Conservation (phyloP, 202 grass and related monocot genomes). For the Musa balbisiana region DNA sequence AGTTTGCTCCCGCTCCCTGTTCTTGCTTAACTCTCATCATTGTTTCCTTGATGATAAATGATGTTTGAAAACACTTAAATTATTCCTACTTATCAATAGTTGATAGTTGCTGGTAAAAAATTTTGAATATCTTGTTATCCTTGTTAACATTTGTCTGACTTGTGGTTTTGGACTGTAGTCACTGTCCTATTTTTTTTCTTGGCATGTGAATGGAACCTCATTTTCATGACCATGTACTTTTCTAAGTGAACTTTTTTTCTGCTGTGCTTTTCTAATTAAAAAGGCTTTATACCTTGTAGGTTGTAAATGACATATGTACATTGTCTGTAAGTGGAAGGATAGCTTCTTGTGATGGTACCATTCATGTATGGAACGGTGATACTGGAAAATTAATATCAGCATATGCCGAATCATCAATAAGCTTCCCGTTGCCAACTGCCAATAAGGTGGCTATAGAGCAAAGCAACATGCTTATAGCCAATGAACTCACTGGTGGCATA, state of each 20-base stretch:
- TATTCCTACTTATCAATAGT: background rate
- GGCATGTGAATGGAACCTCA: background rate
- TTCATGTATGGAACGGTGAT: constrained; percentile 91
- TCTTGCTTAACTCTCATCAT: background rate
- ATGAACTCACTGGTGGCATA: constrained; percentile 69
- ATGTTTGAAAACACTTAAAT: background rate
- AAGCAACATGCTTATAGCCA: constrained; percentile 78
- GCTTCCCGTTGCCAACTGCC: constrained; percentile 45
- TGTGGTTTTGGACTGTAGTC: no score
- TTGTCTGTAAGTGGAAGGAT: constrained; percentile 66
- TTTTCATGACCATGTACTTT: background rate
- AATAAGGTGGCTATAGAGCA: constrained; percentile 45
- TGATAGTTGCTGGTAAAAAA: background rate
- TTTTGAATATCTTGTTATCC: background rate
- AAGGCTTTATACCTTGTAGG: constrained; percentile 31
- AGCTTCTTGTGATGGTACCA: constrained; percentile 93
- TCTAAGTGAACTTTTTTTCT: background rate
- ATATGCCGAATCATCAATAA: constrained; percentile 56
- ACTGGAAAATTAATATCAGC: constrained; percentile 79
- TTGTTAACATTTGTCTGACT: background rate
- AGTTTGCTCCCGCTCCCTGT: background rate
- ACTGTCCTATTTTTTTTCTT: no score
- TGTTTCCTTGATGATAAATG: background rate
- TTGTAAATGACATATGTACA: constrained; percentile 71
- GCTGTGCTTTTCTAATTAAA: constrained; percentile 11